Evolutionary conservation across 2,329 filamentous ascomycete species (phyloP), one percentile per base, ranked within the genome.

Genomic region (Reticulascus tulasneorum): DNA sequence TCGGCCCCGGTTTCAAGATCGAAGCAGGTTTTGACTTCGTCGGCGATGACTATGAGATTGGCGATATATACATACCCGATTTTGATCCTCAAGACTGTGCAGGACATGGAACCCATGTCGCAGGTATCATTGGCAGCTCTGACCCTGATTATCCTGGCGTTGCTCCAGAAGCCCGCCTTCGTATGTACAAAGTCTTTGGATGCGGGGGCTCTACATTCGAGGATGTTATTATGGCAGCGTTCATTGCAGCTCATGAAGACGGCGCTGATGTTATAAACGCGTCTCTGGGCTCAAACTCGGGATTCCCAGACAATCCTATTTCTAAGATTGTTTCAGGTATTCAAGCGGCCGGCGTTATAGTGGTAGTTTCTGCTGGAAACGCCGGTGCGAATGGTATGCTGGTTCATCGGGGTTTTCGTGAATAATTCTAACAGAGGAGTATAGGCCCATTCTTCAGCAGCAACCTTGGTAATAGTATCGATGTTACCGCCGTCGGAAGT

Each of bases 1-100:
- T 75, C 42, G 73, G 73, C 2, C 45, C 58, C 8, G 70, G 68
- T 0, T 72, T 61, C 47, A 57, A 71, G 22, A 61, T 76, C 11
- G 55, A 59, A 10, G 62, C 60, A 35, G 71, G 72, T 2, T 66
- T 62, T 37, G 69, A 73, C 38, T 58, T 73, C 34, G 59, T 67
- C 8, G 69, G 66, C 3, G 63, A 71, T 37, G 53, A 58, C 23
- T 47, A 45, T 24, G 63, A 62, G 40, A 57, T 48, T 1, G 29
- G 40, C 13, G 50, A 48, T 15, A 31, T 35, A 2, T 57, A 59
- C 7, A 44, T 53, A 0, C 64, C 66, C 0, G 63, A 65, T 30
- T 35, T 47, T 1, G 64, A 71, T 33, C 67, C 68, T 7, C 55
- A 54, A 17, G 55, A 63, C 29, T 56, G 57, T 35, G 60, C 57